These are phyloP conservation scores for Sugiyamaella qingdaonensis DNA, from an alignment of 805 yeast species.

Conservation along the genomic window DNA sequence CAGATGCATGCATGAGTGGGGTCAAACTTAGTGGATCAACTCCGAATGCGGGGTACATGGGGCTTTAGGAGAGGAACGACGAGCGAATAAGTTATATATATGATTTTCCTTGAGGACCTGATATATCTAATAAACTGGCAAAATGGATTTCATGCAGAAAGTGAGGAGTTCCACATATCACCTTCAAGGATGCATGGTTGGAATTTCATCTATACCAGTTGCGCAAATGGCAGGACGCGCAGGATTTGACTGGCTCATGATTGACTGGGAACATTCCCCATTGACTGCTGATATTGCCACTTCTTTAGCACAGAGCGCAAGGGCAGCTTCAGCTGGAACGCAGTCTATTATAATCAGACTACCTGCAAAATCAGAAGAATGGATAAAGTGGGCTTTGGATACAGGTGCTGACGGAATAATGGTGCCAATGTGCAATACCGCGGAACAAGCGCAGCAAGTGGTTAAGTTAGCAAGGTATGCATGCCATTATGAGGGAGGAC, in stretches of 20 bases:
- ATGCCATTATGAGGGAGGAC: conserved; percentile 3
- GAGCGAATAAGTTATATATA: too few relatives aligned
- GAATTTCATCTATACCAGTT: conserved; percentile 1
- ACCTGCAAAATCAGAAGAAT: conserved; percentile 8
- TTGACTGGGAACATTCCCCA: conserved; percentile 10
- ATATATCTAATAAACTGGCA: neutral
- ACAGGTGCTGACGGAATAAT: conserved; percentile 9
- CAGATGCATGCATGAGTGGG: neutral
- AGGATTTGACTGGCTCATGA: conserved; percentile 8
- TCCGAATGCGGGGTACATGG: neutral
- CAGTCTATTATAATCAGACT: conserved; percentile 4
- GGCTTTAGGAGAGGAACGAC: neutral
- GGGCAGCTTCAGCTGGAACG: conserved; percentile 6
- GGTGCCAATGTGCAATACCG: conserved; percentile 9
- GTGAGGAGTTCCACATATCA: neutral
- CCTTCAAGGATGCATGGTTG: conserved; percentile 8
- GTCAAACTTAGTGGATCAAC: neutral
- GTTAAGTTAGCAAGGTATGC: conserved; percentile 9
- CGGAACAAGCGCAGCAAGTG: conserved; percentile 3
- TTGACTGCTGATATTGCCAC: conserved; percentile 1
- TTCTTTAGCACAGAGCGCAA: conserved; percentile 1
- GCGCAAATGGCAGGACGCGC: conserved; percentile 7
- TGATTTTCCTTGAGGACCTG: too few relatives aligned
- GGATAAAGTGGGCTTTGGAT: conserved; percentile 9
- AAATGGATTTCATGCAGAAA: conserved; percentile 1